Percentiles rank a stretch among this genome's conserved stretches.
Evolutionary conservation across 148 eudicot genomes (phyloP).

Genomic region (Rhododendron griersonianum): DNA sequence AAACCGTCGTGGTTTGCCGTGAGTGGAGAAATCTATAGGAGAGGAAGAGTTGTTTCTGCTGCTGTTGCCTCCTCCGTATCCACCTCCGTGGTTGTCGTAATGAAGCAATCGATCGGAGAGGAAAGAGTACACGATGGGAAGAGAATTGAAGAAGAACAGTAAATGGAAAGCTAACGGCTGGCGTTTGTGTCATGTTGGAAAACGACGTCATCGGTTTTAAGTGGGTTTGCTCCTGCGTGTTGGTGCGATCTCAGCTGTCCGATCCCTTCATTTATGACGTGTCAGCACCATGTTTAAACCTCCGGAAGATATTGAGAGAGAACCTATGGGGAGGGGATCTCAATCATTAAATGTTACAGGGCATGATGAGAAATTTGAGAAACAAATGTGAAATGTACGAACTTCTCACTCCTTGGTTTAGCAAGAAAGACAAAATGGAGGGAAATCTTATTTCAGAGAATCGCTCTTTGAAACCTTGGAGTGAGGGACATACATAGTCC

Average conservation of each 20-base stretch:
- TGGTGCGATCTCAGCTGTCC: neutral
- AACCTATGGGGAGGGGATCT: neutral
- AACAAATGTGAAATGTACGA: neutral
- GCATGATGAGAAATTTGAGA: neutral
- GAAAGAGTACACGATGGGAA: too few species aligned
- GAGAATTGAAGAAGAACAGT: too few species aligned
- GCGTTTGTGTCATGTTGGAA: too few species aligned
- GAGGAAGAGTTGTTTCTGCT: too few species aligned
- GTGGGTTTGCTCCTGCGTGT: neutral
- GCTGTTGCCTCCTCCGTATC: too few species aligned
- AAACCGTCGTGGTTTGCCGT: too few species aligned
- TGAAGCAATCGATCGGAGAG: too few species aligned
- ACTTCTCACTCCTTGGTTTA: neutral
- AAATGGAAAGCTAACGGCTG: too few species aligned
- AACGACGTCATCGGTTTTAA: too few species aligned
- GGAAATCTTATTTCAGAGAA: neutral
- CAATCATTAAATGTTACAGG: neutral
- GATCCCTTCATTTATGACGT: neutral
- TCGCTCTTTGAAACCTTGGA: neutral
- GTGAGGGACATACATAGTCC: neutral
- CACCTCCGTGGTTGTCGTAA: too few species aligned
- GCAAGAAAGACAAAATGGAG: neutral
- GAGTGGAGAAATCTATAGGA: too few species aligned
- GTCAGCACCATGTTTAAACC: neutral
- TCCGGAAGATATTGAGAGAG: neutral